Conservation (phyloP, 108 stramenopile species). For the Discostella stelligeroides region DNA sequence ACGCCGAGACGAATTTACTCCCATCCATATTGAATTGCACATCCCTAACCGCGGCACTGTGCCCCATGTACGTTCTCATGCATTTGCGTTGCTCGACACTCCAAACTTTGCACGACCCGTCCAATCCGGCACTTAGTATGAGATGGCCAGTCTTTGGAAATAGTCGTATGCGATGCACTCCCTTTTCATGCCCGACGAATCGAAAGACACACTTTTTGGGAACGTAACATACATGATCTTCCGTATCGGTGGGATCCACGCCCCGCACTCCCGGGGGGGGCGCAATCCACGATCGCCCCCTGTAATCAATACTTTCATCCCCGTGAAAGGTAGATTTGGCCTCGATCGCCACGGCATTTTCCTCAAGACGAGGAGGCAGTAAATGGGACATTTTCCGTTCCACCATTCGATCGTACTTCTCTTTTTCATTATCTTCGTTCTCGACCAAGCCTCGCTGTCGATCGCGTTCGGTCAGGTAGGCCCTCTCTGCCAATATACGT, state of each 20-base stretch:
- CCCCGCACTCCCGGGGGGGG: constrained; percentile 80
- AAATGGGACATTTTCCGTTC: constrained; percentile 95
- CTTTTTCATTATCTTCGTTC: constrained; percentile 52
- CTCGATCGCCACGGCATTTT: constrained; percentile 69
- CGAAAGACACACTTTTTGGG: constrained; percentile 94
- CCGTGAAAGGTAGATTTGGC: constrained; percentile 90
- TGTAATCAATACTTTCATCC: constrained; percentile 86
- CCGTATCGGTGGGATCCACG: constrained; percentile 50
- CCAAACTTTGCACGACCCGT: constrained; percentile 95
- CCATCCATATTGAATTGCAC: constrained; percentile 93
- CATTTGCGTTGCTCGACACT: constrained; percentile 62
- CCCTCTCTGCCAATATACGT: constrained; percentile 73
- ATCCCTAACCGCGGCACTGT: constrained; percentile 93
- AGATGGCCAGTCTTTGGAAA: constrained; percentile 98
- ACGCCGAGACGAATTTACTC: constrained; percentile 82
- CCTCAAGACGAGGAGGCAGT: constrained; percentile 88
- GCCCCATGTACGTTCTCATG: constrained; percentile 94
- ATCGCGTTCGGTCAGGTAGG: constrained; percentile 69
- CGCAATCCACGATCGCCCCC: constrained; percentile 92
- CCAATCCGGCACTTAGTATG: constrained; percentile 94
- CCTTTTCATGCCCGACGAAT: constrained; percentile 93
- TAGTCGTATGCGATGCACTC: constrained; percentile 95
- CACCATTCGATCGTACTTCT: constrained; percentile 76
- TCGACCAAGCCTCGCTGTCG: constrained; percentile 59
- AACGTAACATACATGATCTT: constrained; percentile 91